These are phyloP conservation scores for Fistulinella prunicolor DNA, from an alignment of 768 basidiomycete species.

Conservation along the genomic window DNA sequence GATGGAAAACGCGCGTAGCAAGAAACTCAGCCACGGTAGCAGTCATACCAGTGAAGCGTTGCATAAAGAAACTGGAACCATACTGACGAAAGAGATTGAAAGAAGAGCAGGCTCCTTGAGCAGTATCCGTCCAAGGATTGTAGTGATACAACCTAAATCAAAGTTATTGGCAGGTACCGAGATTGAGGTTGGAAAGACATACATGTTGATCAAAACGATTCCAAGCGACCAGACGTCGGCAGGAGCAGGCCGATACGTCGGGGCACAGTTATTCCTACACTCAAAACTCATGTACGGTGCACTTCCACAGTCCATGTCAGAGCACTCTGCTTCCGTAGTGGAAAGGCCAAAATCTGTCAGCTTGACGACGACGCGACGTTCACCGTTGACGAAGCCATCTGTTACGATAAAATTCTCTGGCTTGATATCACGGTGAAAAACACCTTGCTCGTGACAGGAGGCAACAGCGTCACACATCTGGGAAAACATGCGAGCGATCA, in stretches of 20 bases:
- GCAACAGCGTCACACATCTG: conserved; percentile 99
- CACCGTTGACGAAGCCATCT: conserved; percentile 65
- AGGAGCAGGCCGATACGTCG: conserved; percentile 89
- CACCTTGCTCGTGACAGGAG: conserved; percentile 84
- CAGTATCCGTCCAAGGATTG: conserved; percentile 97
- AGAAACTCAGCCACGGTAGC: conserved; percentile 83
- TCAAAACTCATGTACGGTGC: conserved; percentile 99
- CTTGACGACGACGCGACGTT: conserved; percentile 93
- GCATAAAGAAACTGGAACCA: conserved; percentile 83
- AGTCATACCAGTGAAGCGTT: conserved; percentile 89
- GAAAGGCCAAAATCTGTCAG: conserved; percentile 95
- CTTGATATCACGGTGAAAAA: conserved; percentile 98
- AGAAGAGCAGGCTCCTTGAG: conserved; percentile 72
- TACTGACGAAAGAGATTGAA: conserved; percentile 79
- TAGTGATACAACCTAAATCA: conserved; percentile 84
- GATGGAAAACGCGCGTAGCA: conserved; percentile 78
- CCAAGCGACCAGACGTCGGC: conserved; percentile 99
- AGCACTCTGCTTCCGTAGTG: conserved; percentile 82
- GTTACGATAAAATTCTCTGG: conserved; percentile 98
- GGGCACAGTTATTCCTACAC: conserved; percentile 96
- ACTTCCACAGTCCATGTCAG: conserved; percentile 98
- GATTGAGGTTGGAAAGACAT: conserved; percentile 25
- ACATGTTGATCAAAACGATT: conserved; percentile 99
- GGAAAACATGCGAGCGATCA: conserved; percentile 95
- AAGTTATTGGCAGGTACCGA: conserved; percentile 1